Percentiles rank a stretch among this genome's conserved stretches.
phyloP scores from a whole-genome alignment of 2,329 filamentous ascomycete genomes.

The Fonsecaea multimorphosa region DNA sequence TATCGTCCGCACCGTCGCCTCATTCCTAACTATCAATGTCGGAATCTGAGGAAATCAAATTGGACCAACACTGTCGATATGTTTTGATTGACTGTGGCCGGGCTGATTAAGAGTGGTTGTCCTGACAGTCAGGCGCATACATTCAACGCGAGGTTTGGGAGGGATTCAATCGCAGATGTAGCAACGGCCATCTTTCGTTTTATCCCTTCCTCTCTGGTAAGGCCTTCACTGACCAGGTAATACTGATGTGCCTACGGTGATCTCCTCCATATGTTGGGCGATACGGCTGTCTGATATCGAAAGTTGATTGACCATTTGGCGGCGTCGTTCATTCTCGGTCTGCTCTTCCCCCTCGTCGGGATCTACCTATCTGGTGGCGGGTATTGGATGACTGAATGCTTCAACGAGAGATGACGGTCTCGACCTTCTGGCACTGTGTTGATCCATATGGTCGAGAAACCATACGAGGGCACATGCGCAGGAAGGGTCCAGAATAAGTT shows the following conservation, averaged over 20 bases:
- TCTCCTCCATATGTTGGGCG: conserved; percentile 1
- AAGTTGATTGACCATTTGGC: background rate
- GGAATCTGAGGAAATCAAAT: background rate
- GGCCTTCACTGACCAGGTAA: background rate
- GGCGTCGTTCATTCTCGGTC: background rate
- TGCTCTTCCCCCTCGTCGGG: background rate
- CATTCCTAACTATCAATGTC: background rate
- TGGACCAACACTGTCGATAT: background rate
- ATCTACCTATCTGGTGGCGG: no score
- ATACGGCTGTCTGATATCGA: background rate
- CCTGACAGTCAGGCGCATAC: conserved; percentile 11
- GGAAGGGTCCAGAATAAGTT: no score
- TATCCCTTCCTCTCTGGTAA: background rate
- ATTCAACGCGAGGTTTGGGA: background rate
- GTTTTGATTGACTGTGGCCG: background rate
- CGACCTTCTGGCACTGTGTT: no score
- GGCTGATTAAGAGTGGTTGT: background rate
- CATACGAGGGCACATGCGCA: no score
- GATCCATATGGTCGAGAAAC: no score
- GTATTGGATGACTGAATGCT: background rate
- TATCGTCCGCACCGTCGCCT: background rate
- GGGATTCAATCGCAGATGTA: conserved; percentile 7
- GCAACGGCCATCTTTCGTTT: conserved; percentile 3
- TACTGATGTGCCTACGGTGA: conserved; percentile 4
- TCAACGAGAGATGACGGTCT: no score